Percentiles rank a stretch among this genome's conserved stretches.
These are phyloP conservation scores for Mycena citricolor DNA, from an alignment of 1,284 basidiomycete genomes.

Conservation along the genomic window DNA sequence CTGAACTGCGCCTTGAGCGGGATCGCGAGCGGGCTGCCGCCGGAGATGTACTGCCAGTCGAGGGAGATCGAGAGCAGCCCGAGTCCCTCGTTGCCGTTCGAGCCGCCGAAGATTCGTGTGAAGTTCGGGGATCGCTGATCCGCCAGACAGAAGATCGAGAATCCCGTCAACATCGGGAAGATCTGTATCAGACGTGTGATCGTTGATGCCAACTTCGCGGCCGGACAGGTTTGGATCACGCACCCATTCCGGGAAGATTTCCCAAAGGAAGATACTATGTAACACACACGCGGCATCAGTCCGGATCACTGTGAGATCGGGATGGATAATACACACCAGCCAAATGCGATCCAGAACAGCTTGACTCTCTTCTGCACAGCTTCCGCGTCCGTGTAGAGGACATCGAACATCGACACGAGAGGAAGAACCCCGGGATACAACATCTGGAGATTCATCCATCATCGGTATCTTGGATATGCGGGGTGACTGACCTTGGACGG, in stretches of 20 bases:
- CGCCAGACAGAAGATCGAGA: conserved; percentile 58
- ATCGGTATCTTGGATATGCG: too few relatives aligned
- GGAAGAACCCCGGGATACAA: conserved; percentile 56
- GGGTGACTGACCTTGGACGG: too few relatives aligned
- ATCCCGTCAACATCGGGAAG: conserved; percentile 40
- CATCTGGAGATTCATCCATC: too few relatives aligned
- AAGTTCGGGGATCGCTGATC: conserved; percentile 46
- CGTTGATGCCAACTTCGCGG: too few relatives aligned
- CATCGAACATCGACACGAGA: conserved; percentile 56
- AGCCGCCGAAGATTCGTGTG: conserved; percentile 60
- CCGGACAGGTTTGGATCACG: too few relatives aligned
- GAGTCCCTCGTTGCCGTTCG: conserved; percentile 59
- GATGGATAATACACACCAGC: conserved; percentile 29
- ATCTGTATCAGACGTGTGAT: too few relatives aligned
- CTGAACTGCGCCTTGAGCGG: conserved; percentile 47
- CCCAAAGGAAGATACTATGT: conserved; percentile 50
- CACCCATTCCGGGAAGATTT: conserved; percentile 54
- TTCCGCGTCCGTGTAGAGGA: conserved; percentile 49
- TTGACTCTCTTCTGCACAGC: conserved; percentile 44
- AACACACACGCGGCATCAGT: conserved; percentile 6
- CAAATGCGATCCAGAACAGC: conserved; percentile 52
- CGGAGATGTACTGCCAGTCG: conserved; percentile 59
- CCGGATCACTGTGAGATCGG: not conserved
- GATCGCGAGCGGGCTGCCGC: conserved; percentile 43
- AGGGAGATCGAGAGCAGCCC: conserved; percentile 48